Conservation (phyloP, 2,329 filamentous ascomycete genomes). For the Xylariaceae sp. region DNA sequence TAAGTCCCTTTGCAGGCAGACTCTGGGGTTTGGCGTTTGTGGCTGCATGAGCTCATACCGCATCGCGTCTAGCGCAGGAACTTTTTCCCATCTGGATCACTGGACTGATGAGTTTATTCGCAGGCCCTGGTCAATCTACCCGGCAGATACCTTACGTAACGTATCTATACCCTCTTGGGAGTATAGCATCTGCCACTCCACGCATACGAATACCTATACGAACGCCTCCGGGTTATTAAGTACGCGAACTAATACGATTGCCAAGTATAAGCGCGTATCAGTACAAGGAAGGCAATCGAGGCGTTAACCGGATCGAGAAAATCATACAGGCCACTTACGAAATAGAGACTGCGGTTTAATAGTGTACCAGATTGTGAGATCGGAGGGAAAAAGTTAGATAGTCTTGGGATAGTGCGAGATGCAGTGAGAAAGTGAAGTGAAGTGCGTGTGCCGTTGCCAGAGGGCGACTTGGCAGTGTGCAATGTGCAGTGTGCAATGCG, state of each 20-base stretch:
- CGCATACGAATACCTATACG: background rate
- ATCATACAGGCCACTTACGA: background rate
- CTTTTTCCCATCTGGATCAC: background rate
- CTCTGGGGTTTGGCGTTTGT: background rate
- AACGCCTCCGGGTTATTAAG: background rate
- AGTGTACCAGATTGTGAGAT: background rate
- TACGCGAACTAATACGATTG: background rate
- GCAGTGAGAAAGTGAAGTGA: background rate
- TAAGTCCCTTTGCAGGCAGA: background rate
- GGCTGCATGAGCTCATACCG: background rate
- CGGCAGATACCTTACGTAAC: background rate
- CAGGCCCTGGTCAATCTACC: background rate
- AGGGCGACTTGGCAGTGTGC: background rate
- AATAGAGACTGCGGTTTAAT: background rate
- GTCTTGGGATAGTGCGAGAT: background rate
- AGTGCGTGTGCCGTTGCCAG: background rate
- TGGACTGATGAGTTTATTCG: background rate
- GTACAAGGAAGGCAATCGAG: background rate
- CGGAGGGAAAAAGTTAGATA: background rate
- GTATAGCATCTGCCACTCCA: background rate
- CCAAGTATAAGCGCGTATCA: background rate
- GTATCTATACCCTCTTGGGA: too few relatives aligned
- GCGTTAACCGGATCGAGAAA: background rate
- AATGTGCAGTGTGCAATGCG: too few relatives aligned
- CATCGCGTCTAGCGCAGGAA: background rate